Evolutionary conservation across 805 yeast genomes (phyloP), one percentile per base, ranked within the genome.

Genomic region (Sporopachydermia lactativora): DNA sequence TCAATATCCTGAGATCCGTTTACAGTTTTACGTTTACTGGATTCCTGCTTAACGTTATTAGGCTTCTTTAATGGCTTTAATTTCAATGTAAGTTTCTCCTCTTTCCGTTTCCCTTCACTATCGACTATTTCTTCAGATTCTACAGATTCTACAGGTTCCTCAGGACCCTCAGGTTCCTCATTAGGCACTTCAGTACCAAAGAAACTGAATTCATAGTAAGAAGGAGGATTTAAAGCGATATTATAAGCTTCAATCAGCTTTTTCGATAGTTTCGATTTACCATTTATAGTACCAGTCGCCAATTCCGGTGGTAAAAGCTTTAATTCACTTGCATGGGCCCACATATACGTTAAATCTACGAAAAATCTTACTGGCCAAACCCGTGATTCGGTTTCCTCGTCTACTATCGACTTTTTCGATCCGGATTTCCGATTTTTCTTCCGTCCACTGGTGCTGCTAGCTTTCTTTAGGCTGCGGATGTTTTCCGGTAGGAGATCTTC

Each of bases 281-380:
- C 51, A 39, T n/a, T 24, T 24, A 24, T 8, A 8, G 13, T 8
- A 8, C n/a, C n/a, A 8, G 31, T 24, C 8, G 31, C 31, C 8
- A n/a, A 8, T 24, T 24, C 31, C 8, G 31, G 13, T 8, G 31
- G 5, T 15, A 52, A 44, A 4, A 17, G 18, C 34, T 41, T 42
- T 14, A 46, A 39, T 17, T 52, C 57, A 11, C 39, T 28, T 4
- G 57, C 51, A 15, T 67, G 61, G 35, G 74, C 71, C 86, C 86
- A 79, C 47, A 74, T 71, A 49, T 75, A 79, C 8, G 76, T 77
- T 51, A 76, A 80, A 55, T 78, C 86, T 47, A 71, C 73, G 53
- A 76, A 73, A 52, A 79, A 79, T 42, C 80, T 63, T 8, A 79
- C 83, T 48, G 57, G 80, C 68, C 49, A 61, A 4, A 44, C 47